A percentile compares a stretch with the other conserved stretches of the same genome.
Conservation (phyloP, 2,329 filamentous ascomycete species). For the Calcarisporium arbuscula region DNA sequence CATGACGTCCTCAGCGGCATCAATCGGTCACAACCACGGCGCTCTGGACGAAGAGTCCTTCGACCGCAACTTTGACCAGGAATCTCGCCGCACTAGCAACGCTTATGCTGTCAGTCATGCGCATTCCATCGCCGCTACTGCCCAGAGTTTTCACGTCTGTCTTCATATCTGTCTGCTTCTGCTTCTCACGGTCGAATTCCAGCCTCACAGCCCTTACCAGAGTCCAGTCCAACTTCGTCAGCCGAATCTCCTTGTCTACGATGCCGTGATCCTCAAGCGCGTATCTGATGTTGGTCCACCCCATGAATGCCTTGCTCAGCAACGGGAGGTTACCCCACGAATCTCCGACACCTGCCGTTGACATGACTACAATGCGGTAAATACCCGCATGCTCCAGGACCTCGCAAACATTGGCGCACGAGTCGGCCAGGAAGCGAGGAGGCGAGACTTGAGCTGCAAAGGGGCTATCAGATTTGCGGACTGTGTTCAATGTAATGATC, state of each 20-base stretch:
- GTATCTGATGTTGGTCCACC: slow-evolving; percentile 33
- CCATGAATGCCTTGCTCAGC: slow-evolving; percentile 28
- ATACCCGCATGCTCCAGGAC: slow-evolving; percentile 24
- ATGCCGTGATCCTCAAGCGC: slow-evolving; percentile 29
- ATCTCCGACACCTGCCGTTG: slow-evolving; percentile 31
- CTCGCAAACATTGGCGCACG: slow-evolving; percentile 25
- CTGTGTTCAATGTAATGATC: slow-evolving; percentile 33
- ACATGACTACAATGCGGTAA: slow-evolving; percentile 30
- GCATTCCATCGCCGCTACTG: slow-evolving; percentile 23
- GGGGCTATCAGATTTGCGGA: slow-evolving; percentile 32
- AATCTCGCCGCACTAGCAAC: slow-evolving; percentile 23
- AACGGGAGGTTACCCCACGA: slow-evolving; percentile 28
- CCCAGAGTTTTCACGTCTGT: slow-evolving; percentile 20
- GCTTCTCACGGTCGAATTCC: slow-evolving; percentile 22
- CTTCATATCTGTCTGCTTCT: too few relatives aligned
- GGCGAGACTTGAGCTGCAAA: slow-evolving; percentile 31
- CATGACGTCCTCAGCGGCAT: too few relatives aligned
- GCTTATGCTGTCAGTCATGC: slow-evolving; percentile 21
- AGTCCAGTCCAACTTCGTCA: slow-evolving; percentile 28
- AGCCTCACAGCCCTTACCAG: slow-evolving; percentile 26
- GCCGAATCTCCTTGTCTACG: slow-evolving; percentile 29
- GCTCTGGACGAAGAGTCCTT: slow-evolving; percentile 13
- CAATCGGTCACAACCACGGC: slow-evolving; percentile 14
- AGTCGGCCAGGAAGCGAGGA: slow-evolving; percentile 31
- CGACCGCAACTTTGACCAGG: slow-evolving; percentile 25